Evolutionary conservation across 2,329 filamentous ascomycete genomes (phyloP).

Genomic region (Colletotrichum graminicola): DNA sequence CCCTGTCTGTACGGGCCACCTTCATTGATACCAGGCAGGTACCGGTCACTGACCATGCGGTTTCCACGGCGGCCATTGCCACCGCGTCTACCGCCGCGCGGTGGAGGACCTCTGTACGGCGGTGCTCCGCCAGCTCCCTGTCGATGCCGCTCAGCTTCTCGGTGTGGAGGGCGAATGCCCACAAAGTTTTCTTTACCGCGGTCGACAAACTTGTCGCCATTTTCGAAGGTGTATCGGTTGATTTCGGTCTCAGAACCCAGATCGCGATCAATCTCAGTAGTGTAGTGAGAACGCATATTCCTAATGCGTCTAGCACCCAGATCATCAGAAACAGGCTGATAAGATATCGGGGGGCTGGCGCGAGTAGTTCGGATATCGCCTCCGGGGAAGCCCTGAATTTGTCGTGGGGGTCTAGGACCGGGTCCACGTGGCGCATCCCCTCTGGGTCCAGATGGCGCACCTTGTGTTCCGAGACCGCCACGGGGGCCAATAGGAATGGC

Average conservation of each 20-base stretch:
- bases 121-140: conserved; percentile 45
- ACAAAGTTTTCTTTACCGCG: conserved; percentile 78
- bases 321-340: conserved; percentile 71
- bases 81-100: conserved; percentile 43
- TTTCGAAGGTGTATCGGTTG: conserved; percentile 81
- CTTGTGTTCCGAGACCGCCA: conserved; percentile 34
- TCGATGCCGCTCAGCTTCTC: conserved; percentile 58
- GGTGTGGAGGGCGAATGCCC: conserved; percentile 71
- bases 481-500: conserved; percentile 54
- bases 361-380: conserved; percentile 53
- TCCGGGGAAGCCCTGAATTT: conserved; percentile 42
- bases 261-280: conserved; percentile 55
- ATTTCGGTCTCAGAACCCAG: conserved; percentile 62
- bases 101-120: conserved; percentile 18
- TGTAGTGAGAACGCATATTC: conserved; percentile 63
- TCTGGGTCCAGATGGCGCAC: conserved; percentile 54
- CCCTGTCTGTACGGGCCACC: conserved; percentile 43
- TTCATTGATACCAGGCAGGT: conserved; percentile 47
- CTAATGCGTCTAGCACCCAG: conserved; percentile 75
- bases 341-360: conserved; percentile 58
- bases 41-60: conserved; percentile 51
- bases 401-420: conserved; percentile 42
- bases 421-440: conserved; percentile 51
- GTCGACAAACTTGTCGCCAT: conserved; percentile 75
- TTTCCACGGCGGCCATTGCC: conserved; percentile 47